A percentile compares a stretch with the other conserved stretches of the same genome.
These are phyloP conservation scores for Davidsoniella eucalypti DNA, from an alignment of 2,329 filamentous ascomycete genomes.

Conservation along the genomic window DNA sequence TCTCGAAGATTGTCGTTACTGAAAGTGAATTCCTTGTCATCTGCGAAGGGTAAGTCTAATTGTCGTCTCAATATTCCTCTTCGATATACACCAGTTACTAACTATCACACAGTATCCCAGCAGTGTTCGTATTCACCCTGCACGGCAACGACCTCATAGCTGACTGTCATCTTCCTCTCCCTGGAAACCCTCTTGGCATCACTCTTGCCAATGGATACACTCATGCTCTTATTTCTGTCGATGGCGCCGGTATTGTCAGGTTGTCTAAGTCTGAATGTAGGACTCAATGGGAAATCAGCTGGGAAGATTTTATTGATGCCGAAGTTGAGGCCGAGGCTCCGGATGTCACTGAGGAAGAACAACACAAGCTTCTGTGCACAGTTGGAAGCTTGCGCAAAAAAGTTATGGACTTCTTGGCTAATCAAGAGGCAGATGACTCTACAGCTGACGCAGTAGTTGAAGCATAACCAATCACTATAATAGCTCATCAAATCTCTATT, in stretches of 20 bases:
- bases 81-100: constrained; percentile 10
- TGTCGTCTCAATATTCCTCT: background rate
- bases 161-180: constrained; percentile 48
- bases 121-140: constrained; percentile 49
- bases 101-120: constrained; percentile 31
- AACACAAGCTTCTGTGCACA: constrained; percentile 28
- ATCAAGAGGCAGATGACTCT: constrained; percentile 17
- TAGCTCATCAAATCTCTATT: too few relatives aligned
- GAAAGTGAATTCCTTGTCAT: constrained; percentile 23
- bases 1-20: constrained; percentile 20
- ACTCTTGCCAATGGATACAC: constrained; percentile 24
- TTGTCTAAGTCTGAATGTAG: background rate
- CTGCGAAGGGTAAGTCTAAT: constrained; percentile 28
- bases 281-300: background rate
- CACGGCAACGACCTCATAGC: constrained; percentile 35
- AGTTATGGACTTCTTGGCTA: constrained; percentile 15
- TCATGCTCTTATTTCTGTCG: constrained; percentile 20
- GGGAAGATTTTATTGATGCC: constrained; percentile 13
- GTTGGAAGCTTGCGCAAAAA: constrained; percentile 33
- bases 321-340: constrained; percentile 17
- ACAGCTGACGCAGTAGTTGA: constrained; percentile 5
- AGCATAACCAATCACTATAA: background rate
- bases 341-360: constrained; percentile 23
- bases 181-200: constrained; percentile 20
- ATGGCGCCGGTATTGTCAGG: constrained; percentile 14